These are phyloP conservation scores for Pseudocercospora fijiensis DNA, from an alignment of 2,329 filamentous ascomycete species.

Conservation along the genomic window DNA sequence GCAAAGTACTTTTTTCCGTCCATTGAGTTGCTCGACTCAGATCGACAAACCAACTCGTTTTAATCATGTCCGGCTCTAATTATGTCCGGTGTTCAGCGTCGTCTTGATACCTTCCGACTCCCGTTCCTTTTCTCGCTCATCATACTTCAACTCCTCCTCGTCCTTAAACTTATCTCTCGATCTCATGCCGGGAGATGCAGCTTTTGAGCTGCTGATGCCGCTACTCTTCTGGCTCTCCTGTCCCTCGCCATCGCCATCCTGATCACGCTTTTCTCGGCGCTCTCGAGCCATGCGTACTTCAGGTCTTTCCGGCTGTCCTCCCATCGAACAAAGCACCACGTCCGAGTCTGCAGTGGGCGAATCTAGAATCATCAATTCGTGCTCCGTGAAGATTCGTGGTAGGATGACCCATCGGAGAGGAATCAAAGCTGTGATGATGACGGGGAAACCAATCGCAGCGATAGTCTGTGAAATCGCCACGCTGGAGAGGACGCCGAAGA, in stretches of 20 bases:
- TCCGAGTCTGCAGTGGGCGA: constrained; percentile 55
- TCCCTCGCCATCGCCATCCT: constrained; percentile 29
- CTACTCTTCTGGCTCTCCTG: constrained; percentile 28
- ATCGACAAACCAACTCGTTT: no score
- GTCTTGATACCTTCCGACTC: constrained; percentile 24
- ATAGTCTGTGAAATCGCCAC: constrained; percentile 62
- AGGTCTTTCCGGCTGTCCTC: constrained; percentile 48
- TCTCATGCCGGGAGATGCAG: constrained; percentile 23
- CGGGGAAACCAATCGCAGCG: constrained; percentile 59
- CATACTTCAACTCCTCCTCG: constrained; percentile 24
- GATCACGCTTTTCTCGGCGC: constrained; percentile 26
- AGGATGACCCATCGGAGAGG: constrained; percentile 54
- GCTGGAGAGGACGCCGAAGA: constrained; percentile 53
- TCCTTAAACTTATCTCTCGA: constrained; percentile 30
- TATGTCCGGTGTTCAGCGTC: constrained; percentile 30
- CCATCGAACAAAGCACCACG: constrained; percentile 55
- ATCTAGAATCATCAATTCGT: constrained; percentile 54
- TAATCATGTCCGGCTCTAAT: neutral
- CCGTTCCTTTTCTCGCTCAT: constrained; percentile 21
- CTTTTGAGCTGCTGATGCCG: constrained; percentile 18
- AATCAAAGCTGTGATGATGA: constrained; percentile 58
- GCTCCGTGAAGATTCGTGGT: constrained; percentile 51
- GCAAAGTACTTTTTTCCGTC: neutral
- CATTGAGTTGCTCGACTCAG: no score
- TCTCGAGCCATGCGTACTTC: constrained; percentile 35